Percentiles rank a stretch among this genome's conserved stretches.
These are phyloP conservation scores for Zizania palustris DNA, from an alignment of 202 grass and related monocot genomes.

Conservation along the genomic window DNA sequence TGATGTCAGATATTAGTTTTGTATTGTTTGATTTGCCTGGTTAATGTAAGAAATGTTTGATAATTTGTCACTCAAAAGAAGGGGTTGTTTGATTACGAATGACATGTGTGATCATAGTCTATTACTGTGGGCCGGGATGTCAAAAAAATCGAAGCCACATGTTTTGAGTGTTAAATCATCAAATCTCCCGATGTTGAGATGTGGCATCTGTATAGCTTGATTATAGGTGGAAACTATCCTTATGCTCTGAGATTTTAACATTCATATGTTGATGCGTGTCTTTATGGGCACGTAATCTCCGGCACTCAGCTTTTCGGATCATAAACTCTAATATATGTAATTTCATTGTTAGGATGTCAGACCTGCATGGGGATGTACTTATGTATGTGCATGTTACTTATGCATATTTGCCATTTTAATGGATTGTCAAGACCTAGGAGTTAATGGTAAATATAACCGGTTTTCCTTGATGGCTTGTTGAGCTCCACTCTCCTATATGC, in stretches of 20 bases:
- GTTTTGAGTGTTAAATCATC: no score
- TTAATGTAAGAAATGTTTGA: not conserved
- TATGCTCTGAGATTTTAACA: constrained; percentile 1
- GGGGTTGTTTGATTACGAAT: no score
- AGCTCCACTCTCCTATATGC: not conserved
- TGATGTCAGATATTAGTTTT: constrained; percentile 39
- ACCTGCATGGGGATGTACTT: constrained; percentile 7
- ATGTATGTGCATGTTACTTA: constrained; percentile 6
- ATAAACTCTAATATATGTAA: constrained; percentile 4
- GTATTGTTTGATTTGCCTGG: constrained; percentile 9
- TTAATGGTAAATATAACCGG: not conserved
- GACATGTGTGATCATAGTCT: no score
- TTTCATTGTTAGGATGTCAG: not conserved
- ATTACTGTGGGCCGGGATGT: no score
- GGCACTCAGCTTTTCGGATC: not conserved
- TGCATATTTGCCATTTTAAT: constrained; percentile 11
- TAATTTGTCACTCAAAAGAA: no score
- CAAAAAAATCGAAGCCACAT: no score
- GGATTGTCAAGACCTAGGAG: not conserved
- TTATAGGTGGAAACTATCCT: constrained; percentile 15
- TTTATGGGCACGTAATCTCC: not conserved
- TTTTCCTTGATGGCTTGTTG: not conserved
- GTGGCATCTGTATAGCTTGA: not conserved
- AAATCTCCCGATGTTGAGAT: constrained; percentile 12
- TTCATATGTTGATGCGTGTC: constrained; percentile 26